Evolutionary conservation across 352 stramenopile species (phyloP), one percentile per base, ranked within the genome.

Genomic region (Phytophthora multivora): DNA sequence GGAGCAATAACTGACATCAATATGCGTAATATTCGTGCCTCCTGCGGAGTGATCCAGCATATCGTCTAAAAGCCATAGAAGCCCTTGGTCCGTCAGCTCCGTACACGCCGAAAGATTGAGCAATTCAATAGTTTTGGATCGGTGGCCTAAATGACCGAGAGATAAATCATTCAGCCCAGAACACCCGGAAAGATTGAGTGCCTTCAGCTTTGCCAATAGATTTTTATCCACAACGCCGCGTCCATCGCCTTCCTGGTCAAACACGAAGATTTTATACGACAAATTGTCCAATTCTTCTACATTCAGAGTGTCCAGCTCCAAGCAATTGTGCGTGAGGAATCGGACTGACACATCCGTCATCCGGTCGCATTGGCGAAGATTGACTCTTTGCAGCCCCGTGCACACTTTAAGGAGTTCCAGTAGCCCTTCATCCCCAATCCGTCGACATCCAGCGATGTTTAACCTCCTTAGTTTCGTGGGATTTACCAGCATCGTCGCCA

Each of bases 1-100:
- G 2, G 76, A 64, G 56, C 90, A 97, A 51, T 94, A 96, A 38
- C 80, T 88, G 10, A 97, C 50, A 61, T 97, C 84, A 10, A 97
- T 46, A 13, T 75, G 73, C 21, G 58, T 58, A 4, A 98, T 52
- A 2, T 67, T 47, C 3, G 63, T 42, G 1, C 85, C 85, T 43
- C 62, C 71, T 5, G 61, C 21, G 2, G 75, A 84, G 12, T 76
- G 74, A 42, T 92, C 82, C 0, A 95, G 60, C 62, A 93, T 87
- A 53, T 95, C 77, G 38, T 81, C 63, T 8, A 83, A 61, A 36
- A 95, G 63, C 75, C 74, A 86, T 0, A 28, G 7, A 9, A 97
- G 61, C 5, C 71, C 75, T 51, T 75, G 75, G 51, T 97, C 86
- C 1, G 63, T 95, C 19, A 97, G 66, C 0, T 78, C 71, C 0